These are phyloP conservation scores for Backusella westeae DNA, from an alignment of 192 early-diverging fungal species.

Conservation along the genomic window DNA sequence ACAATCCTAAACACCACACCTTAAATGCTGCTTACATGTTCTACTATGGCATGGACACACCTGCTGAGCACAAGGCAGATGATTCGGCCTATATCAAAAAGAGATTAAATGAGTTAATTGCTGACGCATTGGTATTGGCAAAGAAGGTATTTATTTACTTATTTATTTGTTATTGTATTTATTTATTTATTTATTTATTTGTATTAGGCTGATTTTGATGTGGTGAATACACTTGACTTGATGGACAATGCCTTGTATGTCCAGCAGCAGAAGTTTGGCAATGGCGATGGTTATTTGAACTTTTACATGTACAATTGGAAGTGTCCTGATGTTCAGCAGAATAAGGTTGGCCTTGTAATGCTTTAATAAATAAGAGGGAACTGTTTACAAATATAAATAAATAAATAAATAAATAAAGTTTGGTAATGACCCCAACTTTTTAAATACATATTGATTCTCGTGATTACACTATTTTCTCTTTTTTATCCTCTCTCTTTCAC, in stretches of 20 bases:
- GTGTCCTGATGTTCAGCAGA: slow-evolving; percentile 62
- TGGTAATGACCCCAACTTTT: neutral
- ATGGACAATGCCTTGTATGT: slow-evolving; percentile 87
- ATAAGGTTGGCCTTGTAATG: slow-evolving; percentile 89
- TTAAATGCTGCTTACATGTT: slow-evolving; percentile 93
- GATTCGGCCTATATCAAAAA: slow-evolving; percentile 49
- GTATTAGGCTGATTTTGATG: slow-evolving; percentile 75
- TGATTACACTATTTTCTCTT: neutral
- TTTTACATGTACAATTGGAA: slow-evolving; percentile 98
- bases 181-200: neutral
- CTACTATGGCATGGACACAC: slow-evolving; percentile 77
- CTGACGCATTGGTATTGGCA: slow-evolving; percentile 81
- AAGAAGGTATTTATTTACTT: slow-evolving; percentile 16
- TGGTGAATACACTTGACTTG: slow-evolving; percentile 91
- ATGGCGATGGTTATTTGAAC: slow-evolving; percentile 91
- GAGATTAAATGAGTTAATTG: slow-evolving; percentile 61
- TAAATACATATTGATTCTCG: neutral
- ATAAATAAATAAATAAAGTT: slow-evolving; percentile 3
- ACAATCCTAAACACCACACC: slow-evolving; percentile 63
- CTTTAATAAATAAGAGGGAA: slow-evolving; percentile 48
- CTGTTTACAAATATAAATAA: neutral
- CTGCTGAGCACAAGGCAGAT: slow-evolving; percentile 37
- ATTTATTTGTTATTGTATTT: neutral
- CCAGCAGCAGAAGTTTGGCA: slow-evolving; percentile 85
- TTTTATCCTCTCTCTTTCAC: neutral